phyloP scores from a whole-genome alignment of 768 basidiomycete genomes.

The Termitomyces sp. region DNA sequence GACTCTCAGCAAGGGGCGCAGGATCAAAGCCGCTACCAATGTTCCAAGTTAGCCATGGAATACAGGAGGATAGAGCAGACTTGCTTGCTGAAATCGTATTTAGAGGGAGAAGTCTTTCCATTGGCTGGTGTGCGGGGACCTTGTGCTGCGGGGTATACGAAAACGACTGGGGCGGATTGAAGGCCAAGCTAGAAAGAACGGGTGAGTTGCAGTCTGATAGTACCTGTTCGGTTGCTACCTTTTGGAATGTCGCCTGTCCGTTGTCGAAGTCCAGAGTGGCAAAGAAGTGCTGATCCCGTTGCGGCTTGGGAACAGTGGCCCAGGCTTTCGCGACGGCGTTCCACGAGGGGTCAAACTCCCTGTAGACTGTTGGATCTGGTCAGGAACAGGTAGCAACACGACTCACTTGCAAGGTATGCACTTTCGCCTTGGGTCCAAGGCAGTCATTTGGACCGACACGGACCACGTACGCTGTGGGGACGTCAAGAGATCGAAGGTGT shows the following conservation, averaged over 20 bases:
- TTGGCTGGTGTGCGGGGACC: conserved; percentile 61
- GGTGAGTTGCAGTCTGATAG: background rate
- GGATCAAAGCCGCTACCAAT: conserved; percentile 75
- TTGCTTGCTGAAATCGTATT: conserved; percentile 78
- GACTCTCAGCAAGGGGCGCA: conserved; percentile 65
- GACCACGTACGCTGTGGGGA: conserved; percentile 79
- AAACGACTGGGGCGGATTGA: conserved; percentile 78
- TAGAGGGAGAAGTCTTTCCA: conserved; percentile 49
- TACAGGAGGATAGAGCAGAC: conserved; percentile 11
- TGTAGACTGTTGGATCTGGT: conserved; percentile 23
- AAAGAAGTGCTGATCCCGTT: conserved; percentile 88
- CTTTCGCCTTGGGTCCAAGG: conserved; percentile 71
- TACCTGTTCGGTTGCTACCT: conserved; percentile 35
- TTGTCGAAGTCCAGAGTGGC: conserved; percentile 86
- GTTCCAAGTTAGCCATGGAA: background rate
- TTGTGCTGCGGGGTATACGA: conserved; percentile 65
- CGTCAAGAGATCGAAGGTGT: conserved; percentile 73
- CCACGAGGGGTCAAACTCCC: conserved; percentile 84
- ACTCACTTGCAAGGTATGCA: conserved; percentile 92
- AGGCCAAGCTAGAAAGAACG: conserved; percentile 61
- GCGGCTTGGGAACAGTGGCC: conserved; percentile 48
- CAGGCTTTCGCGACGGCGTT: conserved; percentile 82
- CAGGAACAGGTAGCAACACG: background rate
- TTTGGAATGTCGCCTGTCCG: conserved; percentile 70
- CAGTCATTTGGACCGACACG: conserved; percentile 84